Conservation (phyloP, 2,329 filamentous ascomycete genomes). For the Apiospora aurea region DNA sequence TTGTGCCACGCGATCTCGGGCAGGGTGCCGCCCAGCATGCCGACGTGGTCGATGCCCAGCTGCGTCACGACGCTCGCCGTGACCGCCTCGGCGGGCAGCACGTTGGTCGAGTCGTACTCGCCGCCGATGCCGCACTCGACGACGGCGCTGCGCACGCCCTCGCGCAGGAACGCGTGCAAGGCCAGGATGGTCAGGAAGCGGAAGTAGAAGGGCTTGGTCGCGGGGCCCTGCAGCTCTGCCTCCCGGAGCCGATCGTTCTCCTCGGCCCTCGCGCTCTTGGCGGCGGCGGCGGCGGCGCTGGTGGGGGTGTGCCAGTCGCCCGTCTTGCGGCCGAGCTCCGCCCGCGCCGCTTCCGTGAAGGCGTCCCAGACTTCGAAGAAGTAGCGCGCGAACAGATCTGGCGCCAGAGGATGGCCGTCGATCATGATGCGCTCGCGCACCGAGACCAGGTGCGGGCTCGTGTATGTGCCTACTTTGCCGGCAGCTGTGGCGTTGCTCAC, state of each 20-base stretch:
- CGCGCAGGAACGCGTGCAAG: constrained; percentile 79
- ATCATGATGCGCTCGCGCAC: constrained; percentile 87
- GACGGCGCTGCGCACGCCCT: constrained; percentile 79
- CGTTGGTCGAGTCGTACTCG: constrained; percentile 91
- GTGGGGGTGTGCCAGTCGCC: neutral
- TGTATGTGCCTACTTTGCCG: constrained; percentile 75
- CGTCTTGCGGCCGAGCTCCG: constrained; percentile 18
- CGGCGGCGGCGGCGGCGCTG: neutral
- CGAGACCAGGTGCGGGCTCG: constrained; percentile 83
- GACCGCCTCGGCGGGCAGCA: constrained; percentile 69
- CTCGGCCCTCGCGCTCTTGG: neutral
- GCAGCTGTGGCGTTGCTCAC: constrained; percentile 46
- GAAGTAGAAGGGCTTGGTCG: constrained; percentile 88
- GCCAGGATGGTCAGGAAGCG: constrained; percentile 90
- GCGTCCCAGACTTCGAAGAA: constrained; percentile 87
- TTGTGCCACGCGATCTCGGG: constrained; percentile 92
- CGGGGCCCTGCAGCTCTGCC: constrained; percentile 59
- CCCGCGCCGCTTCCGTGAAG: constrained; percentile 38
- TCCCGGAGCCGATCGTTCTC: constrained; percentile 49
- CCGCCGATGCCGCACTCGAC: constrained; percentile 95
- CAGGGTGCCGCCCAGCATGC: constrained; percentile 79
- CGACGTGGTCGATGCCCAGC: constrained; percentile 84
- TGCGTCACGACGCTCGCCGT: constrained; percentile 74
- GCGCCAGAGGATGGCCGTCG: constrained; percentile 73
- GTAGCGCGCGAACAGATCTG: constrained; percentile 74